Percentiles rank a stretch among this genome's conserved stretches.
These are phyloP conservation scores for Emericellopsis atlantica DNA, from an alignment of 2,329 filamentous ascomycete species.

Conservation along the genomic window DNA sequence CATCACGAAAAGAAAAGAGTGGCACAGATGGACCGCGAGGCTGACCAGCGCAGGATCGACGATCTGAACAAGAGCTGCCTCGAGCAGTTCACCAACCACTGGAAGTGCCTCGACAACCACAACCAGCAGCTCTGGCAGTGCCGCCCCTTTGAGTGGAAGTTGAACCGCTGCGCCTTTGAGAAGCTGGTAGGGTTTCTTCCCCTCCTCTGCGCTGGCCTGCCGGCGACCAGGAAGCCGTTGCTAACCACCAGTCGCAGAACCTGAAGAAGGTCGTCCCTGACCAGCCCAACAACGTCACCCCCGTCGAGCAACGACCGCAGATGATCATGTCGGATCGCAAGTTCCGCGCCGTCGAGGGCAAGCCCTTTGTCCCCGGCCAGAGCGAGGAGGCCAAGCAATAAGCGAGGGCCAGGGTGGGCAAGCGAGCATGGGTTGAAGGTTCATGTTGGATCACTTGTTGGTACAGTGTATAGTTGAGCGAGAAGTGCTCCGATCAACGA, in stretches of 20 bases:
- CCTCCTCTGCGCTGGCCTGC: neutral
- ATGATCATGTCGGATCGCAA: slow-evolving; percentile 48
- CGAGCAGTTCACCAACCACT: slow-evolving; percentile 82
- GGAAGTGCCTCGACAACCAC: slow-evolving; percentile 91
- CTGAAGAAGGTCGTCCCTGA: slow-evolving; percentile 73
- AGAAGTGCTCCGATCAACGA: neutral
- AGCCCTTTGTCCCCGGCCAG: slow-evolving; percentile 25
- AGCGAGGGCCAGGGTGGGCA: neutral
- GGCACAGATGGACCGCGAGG: neutral
- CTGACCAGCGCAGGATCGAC: slow-evolving; percentile 49
- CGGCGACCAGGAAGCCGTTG: neutral
- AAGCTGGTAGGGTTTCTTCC: slow-evolving; percentile 60
- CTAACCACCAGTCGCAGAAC: slow-evolving; percentile 37
- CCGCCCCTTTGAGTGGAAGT: slow-evolving; percentile 70
- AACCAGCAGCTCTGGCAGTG: slow-evolving; percentile 98
- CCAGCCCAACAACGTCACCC: slow-evolving; percentile 54
- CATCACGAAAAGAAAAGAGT: neutral
- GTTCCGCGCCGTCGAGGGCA: slow-evolving; percentile 26
- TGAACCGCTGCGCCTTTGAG: slow-evolving; percentile 93
- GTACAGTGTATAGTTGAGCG: neutral
- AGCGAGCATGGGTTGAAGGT: neutral
- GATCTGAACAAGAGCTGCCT: slow-evolving; percentile 96
- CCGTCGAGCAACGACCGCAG: slow-evolving; percentile 59
- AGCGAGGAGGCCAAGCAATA: slow-evolving; percentile 11
- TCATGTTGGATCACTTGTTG: neutral